Conservation (phyloP, 164 flowering plant genomes). For the Stephania cephalantha region DNA sequence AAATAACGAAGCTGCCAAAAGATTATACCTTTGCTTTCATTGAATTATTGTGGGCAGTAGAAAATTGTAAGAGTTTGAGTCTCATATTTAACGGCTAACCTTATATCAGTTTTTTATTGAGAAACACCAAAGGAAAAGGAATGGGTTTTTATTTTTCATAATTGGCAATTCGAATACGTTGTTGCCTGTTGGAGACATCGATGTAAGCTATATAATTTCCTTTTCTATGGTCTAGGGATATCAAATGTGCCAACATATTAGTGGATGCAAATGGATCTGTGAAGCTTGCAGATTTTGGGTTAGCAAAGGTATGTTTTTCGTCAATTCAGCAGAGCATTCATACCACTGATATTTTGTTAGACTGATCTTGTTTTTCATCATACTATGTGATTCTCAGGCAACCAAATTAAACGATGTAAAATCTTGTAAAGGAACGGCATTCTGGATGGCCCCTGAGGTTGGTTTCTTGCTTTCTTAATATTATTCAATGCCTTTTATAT, state of each 20-base stretch:
- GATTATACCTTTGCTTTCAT: no score
- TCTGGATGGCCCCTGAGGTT: slow-evolving; percentile 99
- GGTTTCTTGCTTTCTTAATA: slow-evolving; percentile 14
- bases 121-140: no score
- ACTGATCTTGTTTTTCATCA: not conserved
- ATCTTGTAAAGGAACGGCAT: slow-evolving; percentile 91
- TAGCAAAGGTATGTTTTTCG: slow-evolving; percentile 70
- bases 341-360: not conserved
- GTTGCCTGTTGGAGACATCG: not conserved
- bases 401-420: slow-evolving; percentile 71
- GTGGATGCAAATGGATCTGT: slow-evolving; percentile 80
- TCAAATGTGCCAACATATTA: slow-evolving; percentile 95
- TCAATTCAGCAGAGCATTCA: not conserved
- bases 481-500: not conserved
- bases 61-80: no score
- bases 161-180: no score
- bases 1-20: no score
- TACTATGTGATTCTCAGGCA: slow-evolving; percentile 39
- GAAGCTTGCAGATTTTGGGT: slow-evolving; percentile 98
- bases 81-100: no score
- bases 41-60: no score
- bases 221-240: slow-evolving; percentile 54
- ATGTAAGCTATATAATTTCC: not conserved
- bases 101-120: no score
- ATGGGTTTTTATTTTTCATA: no score